Conservation (phyloP, 73 alveolate species). For the Halteria grandinella region DNA sequence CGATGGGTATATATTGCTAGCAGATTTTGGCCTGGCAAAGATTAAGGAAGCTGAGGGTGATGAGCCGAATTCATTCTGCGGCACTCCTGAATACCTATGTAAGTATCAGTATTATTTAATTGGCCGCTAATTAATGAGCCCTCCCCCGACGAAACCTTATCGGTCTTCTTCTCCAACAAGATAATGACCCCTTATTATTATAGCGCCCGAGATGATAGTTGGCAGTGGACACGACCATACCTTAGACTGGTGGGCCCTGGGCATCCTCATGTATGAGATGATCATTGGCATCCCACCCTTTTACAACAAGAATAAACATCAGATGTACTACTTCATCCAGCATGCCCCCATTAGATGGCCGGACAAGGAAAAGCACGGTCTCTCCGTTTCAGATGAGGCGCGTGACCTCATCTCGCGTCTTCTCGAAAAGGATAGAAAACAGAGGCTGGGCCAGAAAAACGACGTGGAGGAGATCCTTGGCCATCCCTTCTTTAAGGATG, state of each 20-base stretch:
- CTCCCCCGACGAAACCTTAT: too few relatives aligned
- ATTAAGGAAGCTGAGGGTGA: constrained; percentile 64
- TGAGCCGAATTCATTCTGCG: constrained; percentile 69
- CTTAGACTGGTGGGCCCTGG: constrained; percentile 90
- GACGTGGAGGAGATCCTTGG: constrained; percentile 52
- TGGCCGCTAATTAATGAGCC: too few relatives aligned
- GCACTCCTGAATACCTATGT: constrained; percentile 85
- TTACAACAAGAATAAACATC: constrained; percentile 62
- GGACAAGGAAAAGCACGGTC: constrained; percentile 60
- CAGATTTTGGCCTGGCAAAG: constrained; percentile 90
- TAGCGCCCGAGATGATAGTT: constrained; percentile 86
- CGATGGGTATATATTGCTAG: constrained; percentile 79
- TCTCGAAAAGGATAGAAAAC: constrained; percentile 62
- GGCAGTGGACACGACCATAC: constrained; percentile 80
- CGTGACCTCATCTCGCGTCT: constrained; percentile 52
- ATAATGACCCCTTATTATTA: too few relatives aligned
- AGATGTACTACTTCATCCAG: constrained; percentile 71
- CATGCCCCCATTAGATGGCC: constrained; percentile 74
- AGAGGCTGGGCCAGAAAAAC: constrained; percentile 50
- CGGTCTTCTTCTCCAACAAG: too few relatives aligned
- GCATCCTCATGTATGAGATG: constrained; percentile 80
- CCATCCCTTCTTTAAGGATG: constrained; percentile 60
- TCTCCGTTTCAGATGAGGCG: constrained; percentile 48
- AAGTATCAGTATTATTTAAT: background rate
- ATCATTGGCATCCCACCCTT: constrained; percentile 81